phyloP scores from a whole-genome alignment of 352 stramenopile genomes.

The Pythium volutum region DNA sequence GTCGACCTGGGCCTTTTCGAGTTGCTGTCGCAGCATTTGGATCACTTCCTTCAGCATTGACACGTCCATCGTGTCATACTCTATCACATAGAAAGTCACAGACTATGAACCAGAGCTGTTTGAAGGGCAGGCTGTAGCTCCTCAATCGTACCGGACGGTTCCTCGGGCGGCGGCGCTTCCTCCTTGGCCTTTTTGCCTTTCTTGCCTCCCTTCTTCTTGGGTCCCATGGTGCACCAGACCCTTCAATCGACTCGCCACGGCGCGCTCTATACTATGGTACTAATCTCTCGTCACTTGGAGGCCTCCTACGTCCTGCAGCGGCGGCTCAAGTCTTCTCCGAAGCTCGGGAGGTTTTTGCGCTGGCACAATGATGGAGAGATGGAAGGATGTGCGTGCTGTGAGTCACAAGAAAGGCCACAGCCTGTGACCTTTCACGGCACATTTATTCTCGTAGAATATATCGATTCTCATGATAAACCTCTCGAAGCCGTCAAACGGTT shows the following conservation, averaged over 20 bases:
- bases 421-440: conserved; percentile 1
- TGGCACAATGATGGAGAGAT: background rate
- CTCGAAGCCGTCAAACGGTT: background rate
- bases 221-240: conserved; percentile 34
- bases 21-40: conserved; percentile 89
- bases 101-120: background rate
- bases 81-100: conserved; percentile 24
- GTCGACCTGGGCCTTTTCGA: conserved; percentile 89
- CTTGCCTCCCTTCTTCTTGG: conserved; percentile 69
- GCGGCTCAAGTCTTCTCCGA: too few relatives aligned
- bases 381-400: background rate
- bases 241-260: background rate
- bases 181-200: conserved; percentile 73
- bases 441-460: background rate
- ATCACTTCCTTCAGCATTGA: conserved; percentile 93
- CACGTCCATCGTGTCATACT: conserved; percentile 93
- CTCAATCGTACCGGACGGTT: conserved; percentile 58
- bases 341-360: background rate
- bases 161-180: conserved; percentile 58
- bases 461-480: background rate
- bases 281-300: background rate
- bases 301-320: background rate
- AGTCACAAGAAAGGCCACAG: too few relatives aligned
- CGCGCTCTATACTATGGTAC: background rate
- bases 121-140: background rate